These are phyloP conservation scores for Aureobasidium sp. DNA, from an alignment of 2,329 filamentous ascomycete genomes.

Conservation along the genomic window DNA sequence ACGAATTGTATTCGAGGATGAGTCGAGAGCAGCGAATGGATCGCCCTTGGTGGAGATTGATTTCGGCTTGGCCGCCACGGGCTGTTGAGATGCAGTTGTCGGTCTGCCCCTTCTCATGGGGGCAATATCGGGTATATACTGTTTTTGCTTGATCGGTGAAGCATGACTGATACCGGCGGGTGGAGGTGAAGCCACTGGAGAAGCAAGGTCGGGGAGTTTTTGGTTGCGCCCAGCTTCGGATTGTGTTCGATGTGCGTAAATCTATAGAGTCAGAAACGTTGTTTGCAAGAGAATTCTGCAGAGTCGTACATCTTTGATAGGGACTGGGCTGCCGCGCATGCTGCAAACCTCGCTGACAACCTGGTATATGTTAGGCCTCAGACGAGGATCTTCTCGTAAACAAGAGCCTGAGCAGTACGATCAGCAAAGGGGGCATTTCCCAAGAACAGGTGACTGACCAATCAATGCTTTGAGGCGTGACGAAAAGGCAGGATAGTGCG, in stretches of 20 bases:
- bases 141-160: conserved; percentile 60
- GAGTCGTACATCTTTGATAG: conserved; percentile 74
- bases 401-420: conserved; percentile 60
- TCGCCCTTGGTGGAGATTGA: conserved; percentile 70
- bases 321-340: conserved; percentile 81
- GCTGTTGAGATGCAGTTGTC: conserved; percentile 42
- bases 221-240: conserved; percentile 58
- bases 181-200: conserved; percentile 46
- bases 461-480: conserved; percentile 85
- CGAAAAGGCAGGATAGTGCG: conserved; percentile 80
- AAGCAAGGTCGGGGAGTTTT: conserved; percentile 48
- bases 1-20: conserved; percentile 46
- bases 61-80: conserved; percentile 38
- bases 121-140: conserved; percentile 76
- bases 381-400: conserved; percentile 74
- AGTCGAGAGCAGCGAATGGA: conserved; percentile 85
- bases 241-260: conserved; percentile 49
- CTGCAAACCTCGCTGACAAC: conserved; percentile 78
- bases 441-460: conserved; percentile 50
- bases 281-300: not conserved
- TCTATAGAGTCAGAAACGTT: conserved; percentile 32
- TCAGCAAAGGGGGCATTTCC: conserved; percentile 15
- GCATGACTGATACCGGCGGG: conserved; percentile 18
- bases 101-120: conserved; percentile 89
- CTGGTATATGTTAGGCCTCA: conserved; percentile 88